Evolutionary conservation across 2,329 filamentous ascomycete species (phyloP).

Genomic region (Byssothecium circinans): DNA sequence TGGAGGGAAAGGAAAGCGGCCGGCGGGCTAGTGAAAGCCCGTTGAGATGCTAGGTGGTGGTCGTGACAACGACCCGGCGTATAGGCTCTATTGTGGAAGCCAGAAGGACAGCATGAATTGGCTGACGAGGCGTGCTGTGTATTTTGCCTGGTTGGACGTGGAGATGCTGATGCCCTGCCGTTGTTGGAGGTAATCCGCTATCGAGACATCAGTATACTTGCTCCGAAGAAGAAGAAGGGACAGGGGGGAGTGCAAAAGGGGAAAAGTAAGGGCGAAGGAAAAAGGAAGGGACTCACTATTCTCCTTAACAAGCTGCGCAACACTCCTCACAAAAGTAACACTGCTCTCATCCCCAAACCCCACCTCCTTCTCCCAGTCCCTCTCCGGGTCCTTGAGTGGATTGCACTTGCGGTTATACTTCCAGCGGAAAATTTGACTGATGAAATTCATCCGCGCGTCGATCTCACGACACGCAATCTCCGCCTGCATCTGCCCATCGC

Average conservation of each 20-base stretch:
- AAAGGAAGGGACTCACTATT: slow-evolving; percentile 41
- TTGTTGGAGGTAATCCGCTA: slow-evolving; percentile 44
- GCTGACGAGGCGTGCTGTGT: slow-evolving; percentile 48
- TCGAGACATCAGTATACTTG: slow-evolving; percentile 12
- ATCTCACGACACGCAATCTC: slow-evolving; percentile 48
- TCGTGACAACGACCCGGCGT: too few relatives aligned
- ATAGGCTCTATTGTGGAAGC: slow-evolving; percentile 21
- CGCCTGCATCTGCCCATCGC: slow-evolving; percentile 38
- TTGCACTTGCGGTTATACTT: slow-evolving; percentile 51
- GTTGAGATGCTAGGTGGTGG: too few relatives aligned
- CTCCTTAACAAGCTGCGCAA: slow-evolving; percentile 45
- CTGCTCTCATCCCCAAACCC: slow-evolving; percentile 39
- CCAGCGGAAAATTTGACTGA: slow-evolving; percentile 51
- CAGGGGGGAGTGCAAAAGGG: too few relatives aligned
- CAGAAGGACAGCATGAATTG: slow-evolving; percentile 46
- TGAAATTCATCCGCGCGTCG: slow-evolving; percentile 48
- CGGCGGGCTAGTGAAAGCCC: too few relatives aligned
- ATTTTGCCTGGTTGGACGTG: slow-evolving; percentile 42
- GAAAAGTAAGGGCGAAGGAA: slow-evolving; percentile 2
- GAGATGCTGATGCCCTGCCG: slow-evolving; percentile 44
- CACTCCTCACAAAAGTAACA: slow-evolving; percentile 41
- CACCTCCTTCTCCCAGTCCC: slow-evolving; percentile 43
- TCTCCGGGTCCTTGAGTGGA: slow-evolving; percentile 42
- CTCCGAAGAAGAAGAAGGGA: background rate
- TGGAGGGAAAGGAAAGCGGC: too few relatives aligned